phyloP scores from a whole-genome alignment of 495 filamentous ascomycete species.

The Bombardia bombarda region DNA sequence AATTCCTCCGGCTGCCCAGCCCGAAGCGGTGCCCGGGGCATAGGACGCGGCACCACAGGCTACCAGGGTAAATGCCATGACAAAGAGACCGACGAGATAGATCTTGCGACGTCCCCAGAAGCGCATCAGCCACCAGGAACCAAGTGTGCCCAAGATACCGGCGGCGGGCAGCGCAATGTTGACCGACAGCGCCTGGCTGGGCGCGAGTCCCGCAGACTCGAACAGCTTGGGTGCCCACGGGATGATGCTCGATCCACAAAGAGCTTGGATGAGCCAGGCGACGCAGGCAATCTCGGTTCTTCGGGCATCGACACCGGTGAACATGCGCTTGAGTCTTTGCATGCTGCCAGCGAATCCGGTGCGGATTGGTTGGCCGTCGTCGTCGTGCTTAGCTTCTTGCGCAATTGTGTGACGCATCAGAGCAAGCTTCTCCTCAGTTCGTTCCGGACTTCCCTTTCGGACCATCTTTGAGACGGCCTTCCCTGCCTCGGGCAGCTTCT shows the following conservation, averaged over 20 bases:
- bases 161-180: conserved; percentile 35
- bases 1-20: conserved; percentile 43
- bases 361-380: conserved; percentile 20
- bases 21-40: conserved; percentile 19
- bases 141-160: conserved; percentile 42
- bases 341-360: not conserved
- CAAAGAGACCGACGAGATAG: conserved; percentile 40
- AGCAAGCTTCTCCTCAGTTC: conserved; percentile 52
- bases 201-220: conserved; percentile 55
- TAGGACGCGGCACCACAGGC: conserved; percentile 15
- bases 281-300: conserved; percentile 64
- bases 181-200: conserved; percentile 40
- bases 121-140: conserved; percentile 45
- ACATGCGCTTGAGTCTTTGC: conserved; percentile 42
- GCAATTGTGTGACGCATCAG: conserved; percentile 64
- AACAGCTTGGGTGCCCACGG: conserved; percentile 65
- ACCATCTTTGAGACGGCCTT: conserved; percentile 48
- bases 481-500: conserved; percentile 37
- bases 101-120: conserved; percentile 43
- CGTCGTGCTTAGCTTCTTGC: conserved; percentile 40
- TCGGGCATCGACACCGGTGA: conserved; percentile 55
- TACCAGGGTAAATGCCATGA: conserved; percentile 35
- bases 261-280: conserved; percentile 62
- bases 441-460: conserved; percentile 36
- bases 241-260: conserved; percentile 62